Conservation (phyloP, 129 eudicot species). For the Flaveria robusta region DNA sequence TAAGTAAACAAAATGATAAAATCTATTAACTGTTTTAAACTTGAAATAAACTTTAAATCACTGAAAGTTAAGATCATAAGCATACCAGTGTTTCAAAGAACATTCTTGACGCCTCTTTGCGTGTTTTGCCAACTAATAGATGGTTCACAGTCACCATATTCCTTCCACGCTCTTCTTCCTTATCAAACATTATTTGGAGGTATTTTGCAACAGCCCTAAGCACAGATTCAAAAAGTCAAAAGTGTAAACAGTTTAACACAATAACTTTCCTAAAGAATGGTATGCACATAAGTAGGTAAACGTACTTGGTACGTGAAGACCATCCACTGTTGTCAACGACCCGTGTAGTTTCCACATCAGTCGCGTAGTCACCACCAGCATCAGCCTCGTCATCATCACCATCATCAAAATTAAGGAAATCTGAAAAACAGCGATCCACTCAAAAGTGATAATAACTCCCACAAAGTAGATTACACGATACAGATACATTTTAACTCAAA, state of each 20-base stretch:
- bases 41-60: neutral
- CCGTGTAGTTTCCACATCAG: slow-evolving; percentile 57
- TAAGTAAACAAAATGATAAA: neutral
- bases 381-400: slow-evolving; percentile 76
- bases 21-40: neutral
- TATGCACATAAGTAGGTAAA: neutral
- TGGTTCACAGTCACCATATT: slow-evolving; percentile 59
- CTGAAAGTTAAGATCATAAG: neutral
- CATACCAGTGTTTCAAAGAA: slow-evolving; percentile 89
- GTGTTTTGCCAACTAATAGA: slow-evolving; percentile 70
- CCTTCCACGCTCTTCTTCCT: slow-evolving; percentile 66
- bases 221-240: slow-evolving; percentile 13
- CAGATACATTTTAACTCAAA: neutral
- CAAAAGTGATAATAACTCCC: neutral
- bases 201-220: slow-evolving; percentile 87
- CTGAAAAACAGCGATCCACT: slow-evolving; percentile 37
- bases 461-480: neutral
- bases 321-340: slow-evolving; percentile 83
- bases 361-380: slow-evolving; percentile 56
- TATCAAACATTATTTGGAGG: slow-evolving; percentile 81
- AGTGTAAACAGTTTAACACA: slow-evolving; percentile 1
- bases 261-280: neutral
- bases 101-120: slow-evolving; percentile 97
- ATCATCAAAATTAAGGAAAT: slow-evolving; percentile 82
- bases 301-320: slow-evolving; percentile 94